Evolutionary conservation across 169 alveolate genomes (phyloP).

Genomic region (Plasmodium berghei): DNA sequence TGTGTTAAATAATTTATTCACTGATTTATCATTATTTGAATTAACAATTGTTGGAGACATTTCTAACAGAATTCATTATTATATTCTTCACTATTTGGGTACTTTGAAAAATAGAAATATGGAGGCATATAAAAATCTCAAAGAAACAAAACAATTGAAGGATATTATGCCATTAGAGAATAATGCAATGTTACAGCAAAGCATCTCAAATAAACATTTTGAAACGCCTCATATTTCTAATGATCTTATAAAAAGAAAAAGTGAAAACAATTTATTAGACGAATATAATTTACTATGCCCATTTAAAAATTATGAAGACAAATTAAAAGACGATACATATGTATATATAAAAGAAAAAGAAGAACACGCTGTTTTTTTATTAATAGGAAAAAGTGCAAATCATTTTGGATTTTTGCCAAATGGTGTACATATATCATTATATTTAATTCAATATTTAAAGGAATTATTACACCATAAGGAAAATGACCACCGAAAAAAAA

Average conservation of each 20-base stretch:
- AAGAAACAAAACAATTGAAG: neutral
- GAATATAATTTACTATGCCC: slow-evolving; percentile 60
- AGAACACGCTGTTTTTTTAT: slow-evolving; percentile 86
- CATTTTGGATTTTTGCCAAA: slow-evolving; percentile 86
- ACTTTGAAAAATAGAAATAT: slow-evolving; percentile 10
- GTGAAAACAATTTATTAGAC: neutral
- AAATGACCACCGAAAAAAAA: slow-evolving; percentile 19
- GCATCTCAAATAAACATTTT: neutral
- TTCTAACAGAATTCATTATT: slow-evolving; percentile 48
- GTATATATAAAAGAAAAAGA: slow-evolving; percentile 84
- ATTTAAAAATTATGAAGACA: slow-evolving; percentile 33
- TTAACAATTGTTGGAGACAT: slow-evolving; percentile 59
- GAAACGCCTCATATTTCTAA: neutral
- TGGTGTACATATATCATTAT: slow-evolving; percentile 83
- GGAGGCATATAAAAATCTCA: neutral
- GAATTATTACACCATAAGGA: slow-evolving; percentile 11
- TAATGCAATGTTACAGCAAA: neutral
- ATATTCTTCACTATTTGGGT: slow-evolving; percentile 51
- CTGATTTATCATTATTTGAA: slow-evolving; percentile 66
- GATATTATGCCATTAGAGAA: neutral
- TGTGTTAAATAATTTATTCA: slow-evolving; percentile 46
- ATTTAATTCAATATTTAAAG: slow-evolving; percentile 34
- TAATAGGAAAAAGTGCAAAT: slow-evolving; percentile 88
- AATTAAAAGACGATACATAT: slow-evolving; percentile 69
- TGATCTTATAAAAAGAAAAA: neutral